phyloP scores from a whole-genome alignment of 2,329 filamentous ascomycete genomes.

The Ambrosiella cleistominuta region DNA sequence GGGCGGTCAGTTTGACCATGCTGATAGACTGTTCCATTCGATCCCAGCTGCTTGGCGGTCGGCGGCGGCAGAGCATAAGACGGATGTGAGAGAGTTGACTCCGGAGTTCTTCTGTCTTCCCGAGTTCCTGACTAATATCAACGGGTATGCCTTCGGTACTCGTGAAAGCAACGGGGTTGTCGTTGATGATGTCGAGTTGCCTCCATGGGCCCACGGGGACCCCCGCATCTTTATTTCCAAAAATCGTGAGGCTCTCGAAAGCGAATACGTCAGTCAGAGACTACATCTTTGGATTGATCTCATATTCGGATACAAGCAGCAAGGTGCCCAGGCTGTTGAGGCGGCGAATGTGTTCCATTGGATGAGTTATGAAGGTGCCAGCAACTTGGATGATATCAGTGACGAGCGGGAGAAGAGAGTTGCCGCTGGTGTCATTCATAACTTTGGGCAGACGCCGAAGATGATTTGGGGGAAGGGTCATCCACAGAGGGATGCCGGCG shows the following conservation, averaged over 20 bases:
- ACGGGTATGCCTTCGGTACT: slow-evolving; percentile 81
- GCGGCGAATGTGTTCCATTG: slow-evolving; percentile 92
- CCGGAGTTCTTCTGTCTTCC: slow-evolving; percentile 96
- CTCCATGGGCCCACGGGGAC: slow-evolving; percentile 92
- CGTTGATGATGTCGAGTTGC: slow-evolving; percentile 77
- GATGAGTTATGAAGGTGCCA: slow-evolving; percentile 84
- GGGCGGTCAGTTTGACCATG: slow-evolving; percentile 91
- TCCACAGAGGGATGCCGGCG: slow-evolving; percentile 42
- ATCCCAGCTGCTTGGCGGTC: slow-evolving; percentile 83
- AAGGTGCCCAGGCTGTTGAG: slow-evolving; percentile 79
- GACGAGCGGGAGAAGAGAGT: slow-evolving; percentile 75
- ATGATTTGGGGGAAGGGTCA: slow-evolving; percentile 81
- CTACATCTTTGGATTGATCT: slow-evolving; percentile 93
- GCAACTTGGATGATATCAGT: slow-evolving; percentile 76
- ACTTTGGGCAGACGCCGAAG: slow-evolving; percentile 93
- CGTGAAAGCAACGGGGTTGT: slow-evolving; percentile 62
- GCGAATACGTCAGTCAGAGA: slow-evolving; percentile 75
- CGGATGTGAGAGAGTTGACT: slow-evolving; percentile 83
- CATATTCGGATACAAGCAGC: slow-evolving; percentile 85
- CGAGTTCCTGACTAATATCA: slow-evolving; percentile 86
- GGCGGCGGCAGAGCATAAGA: slow-evolving; percentile 75
- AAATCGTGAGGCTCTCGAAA: slow-evolving; percentile 88
- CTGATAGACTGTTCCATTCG: slow-evolving; percentile 87
- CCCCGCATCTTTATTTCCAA: slow-evolving; percentile 90
- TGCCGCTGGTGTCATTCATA: slow-evolving; percentile 92